Conservation (phyloP, 495 filamentous ascomycete genomes). For the Hypomontagnella submonticulosa region DNA sequence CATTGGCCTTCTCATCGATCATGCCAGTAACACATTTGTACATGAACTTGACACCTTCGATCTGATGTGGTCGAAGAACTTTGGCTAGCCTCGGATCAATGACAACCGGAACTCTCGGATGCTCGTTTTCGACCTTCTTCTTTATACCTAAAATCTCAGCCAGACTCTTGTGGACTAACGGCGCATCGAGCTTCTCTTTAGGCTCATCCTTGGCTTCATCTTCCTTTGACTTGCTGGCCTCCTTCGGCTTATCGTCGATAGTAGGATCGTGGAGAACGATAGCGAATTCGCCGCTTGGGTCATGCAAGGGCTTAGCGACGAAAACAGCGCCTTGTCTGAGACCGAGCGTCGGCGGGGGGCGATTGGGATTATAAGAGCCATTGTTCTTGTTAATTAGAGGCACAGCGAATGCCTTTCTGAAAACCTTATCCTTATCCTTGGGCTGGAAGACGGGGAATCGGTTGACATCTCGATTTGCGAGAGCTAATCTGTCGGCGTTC, state of each 20-base stretch:
- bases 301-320: slow-evolving; percentile 90
- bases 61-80: slow-evolving; percentile 94
- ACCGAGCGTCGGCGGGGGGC: slow-evolving; percentile 86
- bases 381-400: slow-evolving; percentile 85
- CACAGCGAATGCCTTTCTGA: slow-evolving; percentile 84
- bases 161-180: slow-evolving; percentile 89
- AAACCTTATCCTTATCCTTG: slow-evolving; percentile 86
- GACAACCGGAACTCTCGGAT: slow-evolving; percentile 93
- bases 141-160: slow-evolving; percentile 96
- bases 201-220: slow-evolving; percentile 63
- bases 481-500: slow-evolving; percentile 85
- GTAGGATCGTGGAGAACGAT: slow-evolving; percentile 98
- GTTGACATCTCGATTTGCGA: slow-evolving; percentile 90
- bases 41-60: slow-evolving; percentile 98
- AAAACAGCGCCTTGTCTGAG: slow-evolving; percentile 86
- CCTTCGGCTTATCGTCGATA: slow-evolving; percentile 80
- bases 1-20: slow-evolving; percentile 93
- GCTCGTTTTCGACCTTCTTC: slow-evolving; percentile 82
- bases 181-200: slow-evolving; percentile 74
- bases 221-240: slow-evolving; percentile 59
- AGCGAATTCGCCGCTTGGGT: slow-evolving; percentile 94
- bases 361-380: slow-evolving; percentile 75
- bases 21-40: slow-evolving; percentile 93
- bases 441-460: slow-evolving; percentile 88
- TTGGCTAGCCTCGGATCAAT: slow-evolving; percentile 94